A percentile compares a stretch with the other conserved stretches of the same genome.
Evolutionary conservation across 345 rosid genomes (phyloP).

Genomic region (Citropsis articulata): DNA sequence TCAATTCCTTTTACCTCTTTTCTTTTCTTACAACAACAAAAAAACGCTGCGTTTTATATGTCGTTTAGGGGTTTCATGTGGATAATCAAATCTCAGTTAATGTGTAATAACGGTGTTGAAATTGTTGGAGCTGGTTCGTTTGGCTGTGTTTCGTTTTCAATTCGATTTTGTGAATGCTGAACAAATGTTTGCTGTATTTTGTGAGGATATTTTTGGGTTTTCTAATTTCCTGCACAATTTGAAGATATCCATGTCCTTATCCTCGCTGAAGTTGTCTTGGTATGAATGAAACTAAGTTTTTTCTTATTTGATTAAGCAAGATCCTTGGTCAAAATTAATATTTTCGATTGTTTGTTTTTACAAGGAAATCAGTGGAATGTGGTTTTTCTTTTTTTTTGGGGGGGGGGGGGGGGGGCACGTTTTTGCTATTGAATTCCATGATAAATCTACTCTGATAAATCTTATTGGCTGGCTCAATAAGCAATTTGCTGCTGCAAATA

Average conservation of each 20-base stretch:
- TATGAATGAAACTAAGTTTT: not conserved
- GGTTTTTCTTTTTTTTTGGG: no score
- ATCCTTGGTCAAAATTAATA: not conserved
- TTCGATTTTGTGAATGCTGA: not conserved
- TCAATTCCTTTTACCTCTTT: not conserved
- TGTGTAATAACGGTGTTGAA: not conserved
- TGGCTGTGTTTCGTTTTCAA: not conserved
- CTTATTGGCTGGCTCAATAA: not conserved
- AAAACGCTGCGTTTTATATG: not conserved
- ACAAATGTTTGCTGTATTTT: not conserved
- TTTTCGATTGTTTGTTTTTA: not conserved
- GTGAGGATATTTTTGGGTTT: not conserved
- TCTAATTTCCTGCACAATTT: not conserved
- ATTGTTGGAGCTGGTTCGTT: not conserved
- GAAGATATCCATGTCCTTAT: not conserved
- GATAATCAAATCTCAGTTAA: not conserved
- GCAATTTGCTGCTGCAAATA: not conserved
- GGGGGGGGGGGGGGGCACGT: no score
- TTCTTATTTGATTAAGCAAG: not conserved
- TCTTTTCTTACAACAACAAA: not conserved
- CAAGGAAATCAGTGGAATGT: not conserved
- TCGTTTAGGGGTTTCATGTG: not conserved
- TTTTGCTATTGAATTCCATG: not conserved
- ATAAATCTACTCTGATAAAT: not conserved
- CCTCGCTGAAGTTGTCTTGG: not conserved